Conservation (phyloP, 2,329 filamentous ascomycete genomes). For the Phialophora macrospora region DNA sequence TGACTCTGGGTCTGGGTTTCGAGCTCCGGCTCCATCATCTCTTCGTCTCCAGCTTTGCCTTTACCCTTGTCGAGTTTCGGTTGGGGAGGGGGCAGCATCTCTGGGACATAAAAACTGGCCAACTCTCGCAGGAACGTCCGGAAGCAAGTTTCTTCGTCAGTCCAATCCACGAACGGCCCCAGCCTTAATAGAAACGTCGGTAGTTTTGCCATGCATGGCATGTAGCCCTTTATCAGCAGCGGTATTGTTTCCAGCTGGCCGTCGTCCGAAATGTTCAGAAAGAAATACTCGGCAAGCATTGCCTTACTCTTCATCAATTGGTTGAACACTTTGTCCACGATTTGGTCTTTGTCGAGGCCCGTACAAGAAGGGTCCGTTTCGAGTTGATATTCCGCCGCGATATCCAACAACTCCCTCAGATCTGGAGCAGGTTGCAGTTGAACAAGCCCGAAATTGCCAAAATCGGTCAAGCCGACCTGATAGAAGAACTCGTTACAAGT, state of each 20-base stretch:
- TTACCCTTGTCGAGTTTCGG: constrained; percentile 33
- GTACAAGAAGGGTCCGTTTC: constrained; percentile 44
- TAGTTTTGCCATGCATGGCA: constrained; percentile 81
- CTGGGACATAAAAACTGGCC: constrained; percentile 87
- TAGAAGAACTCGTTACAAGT: constrained; percentile 90
- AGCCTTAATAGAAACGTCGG: constrained; percentile 85
- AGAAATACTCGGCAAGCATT: constrained; percentile 94
- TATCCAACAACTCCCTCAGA: constrained; percentile 70
- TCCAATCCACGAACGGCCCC: constrained; percentile 88
- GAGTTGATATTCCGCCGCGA: constrained; percentile 75
- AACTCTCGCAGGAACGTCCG: constrained; percentile 82
- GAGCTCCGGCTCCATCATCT: constrained; percentile 14
- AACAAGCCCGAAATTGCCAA: constrained; percentile 89
- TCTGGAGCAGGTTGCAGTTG: constrained; percentile 76
- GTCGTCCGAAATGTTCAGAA: constrained; percentile 75
- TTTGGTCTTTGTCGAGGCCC: constrained; percentile 56
- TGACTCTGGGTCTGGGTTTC: constrained; percentile 4
- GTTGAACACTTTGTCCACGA: constrained; percentile 67
- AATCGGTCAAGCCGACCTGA: constrained; percentile 90
- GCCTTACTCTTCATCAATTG: constrained; percentile 77
- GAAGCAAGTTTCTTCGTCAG: constrained; percentile 82
- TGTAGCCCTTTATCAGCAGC: constrained; percentile 85
- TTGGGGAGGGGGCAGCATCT: constrained; percentile 69
- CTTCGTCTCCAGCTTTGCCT: constrained; percentile 19
- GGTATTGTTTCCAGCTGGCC: constrained; percentile 81